phyloP scores from a whole-genome alignment of 176 grass and related monocot species.

The barley (Hordeum vulgare) region DNA sequence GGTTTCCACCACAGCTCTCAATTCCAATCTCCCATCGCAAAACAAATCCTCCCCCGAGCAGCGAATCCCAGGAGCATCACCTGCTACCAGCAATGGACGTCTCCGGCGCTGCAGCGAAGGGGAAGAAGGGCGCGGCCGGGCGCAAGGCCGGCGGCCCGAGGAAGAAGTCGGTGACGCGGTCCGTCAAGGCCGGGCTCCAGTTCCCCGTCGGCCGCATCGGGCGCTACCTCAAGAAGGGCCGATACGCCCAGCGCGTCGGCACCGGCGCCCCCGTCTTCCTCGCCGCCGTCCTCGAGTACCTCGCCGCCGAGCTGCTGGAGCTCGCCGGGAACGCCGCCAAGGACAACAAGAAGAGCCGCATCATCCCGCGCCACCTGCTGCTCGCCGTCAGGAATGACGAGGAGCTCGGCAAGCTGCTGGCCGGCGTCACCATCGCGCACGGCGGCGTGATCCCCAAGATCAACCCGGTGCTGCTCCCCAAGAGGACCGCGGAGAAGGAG shows the following conservation, averaged over 20 bases:
- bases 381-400: conserved; percentile 58
- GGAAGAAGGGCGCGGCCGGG: conserved; percentile 46
- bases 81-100: conserved; percentile 17
- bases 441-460: conserved; percentile 58
- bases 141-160: conserved; percentile 40
- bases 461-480: conserved; percentile 49
- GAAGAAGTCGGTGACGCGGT: conserved; percentile 50
- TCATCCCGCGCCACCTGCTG: conserved; percentile 52
- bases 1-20: background rate
- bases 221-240: conserved; percentile 66
- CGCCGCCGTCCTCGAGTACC: conserved; percentile 70
- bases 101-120: conserved; percentile 27
- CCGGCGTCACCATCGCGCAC: conserved; percentile 54
- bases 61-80: background rate
- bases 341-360: conserved; percentile 69
- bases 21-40: background rate
- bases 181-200: conserved; percentile 71
- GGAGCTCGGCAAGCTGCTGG: conserved; percentile 52
- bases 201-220: conserved; percentile 75
- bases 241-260: conserved; percentile 61
- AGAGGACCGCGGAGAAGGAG: conserved; percentile 45
- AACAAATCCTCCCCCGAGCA: background rate
- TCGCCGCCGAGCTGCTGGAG: conserved; percentile 63
- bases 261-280: conserved; percentile 66
- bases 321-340: conserved; percentile 51